phyloP scores from a whole-genome alignment of 176 grass and related monocot species.

The Echinochloa phyllopogon region DNA sequence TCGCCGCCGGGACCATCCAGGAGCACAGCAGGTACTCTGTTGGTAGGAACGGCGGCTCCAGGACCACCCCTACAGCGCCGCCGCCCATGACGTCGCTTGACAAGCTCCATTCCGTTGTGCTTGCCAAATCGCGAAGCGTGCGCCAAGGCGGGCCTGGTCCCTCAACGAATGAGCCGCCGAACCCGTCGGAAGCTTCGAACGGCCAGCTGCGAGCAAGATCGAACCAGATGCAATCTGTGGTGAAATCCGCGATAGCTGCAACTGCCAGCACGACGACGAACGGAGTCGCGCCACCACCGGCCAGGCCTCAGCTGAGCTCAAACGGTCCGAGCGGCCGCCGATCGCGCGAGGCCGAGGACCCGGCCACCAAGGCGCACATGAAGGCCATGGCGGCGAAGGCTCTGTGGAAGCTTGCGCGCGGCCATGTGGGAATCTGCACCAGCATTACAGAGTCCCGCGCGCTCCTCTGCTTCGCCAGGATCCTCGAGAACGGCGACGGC shows the following conservation, averaged over 20 bases:
- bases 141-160: slow-evolving; percentile 14
- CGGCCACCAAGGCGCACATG: slow-evolving; percentile 62
- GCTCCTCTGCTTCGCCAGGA: slow-evolving; percentile 86
- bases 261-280: slow-evolving; percentile 44
- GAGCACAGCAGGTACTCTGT: slow-evolving; percentile 86
- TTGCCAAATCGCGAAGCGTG: slow-evolving; percentile 51
- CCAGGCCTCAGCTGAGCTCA: slow-evolving; percentile 25
- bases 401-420: slow-evolving; percentile 69
- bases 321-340: slow-evolving; percentile 44
- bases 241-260: slow-evolving; percentile 57
- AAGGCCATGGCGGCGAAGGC: slow-evolving; percentile 97
- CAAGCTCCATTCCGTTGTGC: slow-evolving; percentile 75
- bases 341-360: slow-evolving; percentile 59
- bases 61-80: background rate
- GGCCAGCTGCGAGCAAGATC: slow-evolving; percentile 21
- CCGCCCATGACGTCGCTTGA: slow-evolving; percentile 45
- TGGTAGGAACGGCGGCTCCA: background rate
- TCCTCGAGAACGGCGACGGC: slow-evolving; percentile 65
- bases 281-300: background rate
- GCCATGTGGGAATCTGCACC: slow-evolving; percentile 63
- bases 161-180: slow-evolving; percentile 2
- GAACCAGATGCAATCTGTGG: slow-evolving; percentile 68
- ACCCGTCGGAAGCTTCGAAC: background rate
- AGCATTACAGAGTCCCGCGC: slow-evolving; percentile 91
- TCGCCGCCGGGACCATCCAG: slow-evolving; percentile 80